These are phyloP conservation scores for Exophiala sideris DNA, from an alignment of 2,329 filamentous ascomycete genomes.

Conservation along the genomic window DNA sequence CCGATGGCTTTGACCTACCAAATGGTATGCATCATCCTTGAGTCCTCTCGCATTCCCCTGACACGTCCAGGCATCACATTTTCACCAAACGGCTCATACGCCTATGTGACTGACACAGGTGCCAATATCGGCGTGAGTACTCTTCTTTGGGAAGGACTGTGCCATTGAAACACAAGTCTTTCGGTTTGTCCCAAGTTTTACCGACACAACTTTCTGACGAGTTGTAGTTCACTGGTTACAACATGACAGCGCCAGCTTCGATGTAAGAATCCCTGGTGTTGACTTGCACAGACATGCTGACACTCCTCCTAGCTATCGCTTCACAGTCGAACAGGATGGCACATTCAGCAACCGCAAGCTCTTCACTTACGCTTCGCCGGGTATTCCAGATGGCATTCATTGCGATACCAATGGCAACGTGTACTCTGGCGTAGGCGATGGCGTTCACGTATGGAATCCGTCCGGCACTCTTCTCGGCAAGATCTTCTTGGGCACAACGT, in stretches of 20 bases:
- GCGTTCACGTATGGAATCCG: constrained; percentile 53
- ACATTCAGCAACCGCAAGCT: constrained; percentile 44
- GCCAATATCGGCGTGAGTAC: constrained; percentile 16
- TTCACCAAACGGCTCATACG: constrained; percentile 34
- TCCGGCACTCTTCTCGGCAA: constrained; percentile 54
- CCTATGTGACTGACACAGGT: constrained; percentile 28
- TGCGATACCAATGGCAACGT: constrained; percentile 55
- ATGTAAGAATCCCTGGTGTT: constrained; percentile 11
- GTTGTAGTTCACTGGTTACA: constrained; percentile 25
- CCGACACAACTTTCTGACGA: no score
- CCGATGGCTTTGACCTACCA: constrained; percentile 46
- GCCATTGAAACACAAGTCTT: no score
- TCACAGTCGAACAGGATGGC: constrained; percentile 20
- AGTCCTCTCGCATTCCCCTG: no score
- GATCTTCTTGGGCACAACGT: constrained; percentile 43
- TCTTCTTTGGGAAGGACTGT: no score
- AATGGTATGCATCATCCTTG: constrained; percentile 41
- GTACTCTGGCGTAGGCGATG: constrained; percentile 55
- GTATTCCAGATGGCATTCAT: constrained; percentile 49
- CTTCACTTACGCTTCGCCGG: constrained; percentile 50
- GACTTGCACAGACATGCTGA: neutral
- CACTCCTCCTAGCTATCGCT: constrained; percentile 23
- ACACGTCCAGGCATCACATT: constrained; percentile 32
- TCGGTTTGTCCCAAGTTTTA: no score
- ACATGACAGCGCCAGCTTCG: constrained; percentile 20